These are phyloP conservation scores for Alternaria hordeiaustralica DNA, from an alignment of 2,329 filamentous ascomycete genomes.

Conservation along the genomic window DNA sequence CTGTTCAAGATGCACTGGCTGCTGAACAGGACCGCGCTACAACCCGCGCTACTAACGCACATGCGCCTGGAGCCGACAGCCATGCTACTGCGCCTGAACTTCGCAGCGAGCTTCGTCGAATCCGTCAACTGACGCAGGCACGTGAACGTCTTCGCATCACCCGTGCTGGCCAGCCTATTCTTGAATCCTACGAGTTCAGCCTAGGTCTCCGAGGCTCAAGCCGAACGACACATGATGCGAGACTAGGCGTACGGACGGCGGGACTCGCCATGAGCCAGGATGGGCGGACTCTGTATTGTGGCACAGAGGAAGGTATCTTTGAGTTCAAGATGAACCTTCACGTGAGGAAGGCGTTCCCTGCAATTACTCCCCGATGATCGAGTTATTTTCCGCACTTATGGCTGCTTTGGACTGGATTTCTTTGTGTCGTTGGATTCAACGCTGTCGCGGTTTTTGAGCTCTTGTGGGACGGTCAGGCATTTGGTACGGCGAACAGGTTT, in stretches of 20 bases:
- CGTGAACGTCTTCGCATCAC: conserved; percentile 46
- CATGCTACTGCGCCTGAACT: conserved; percentile 39
- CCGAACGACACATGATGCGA: conserved; percentile 35
- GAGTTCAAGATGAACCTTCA: conserved; percentile 72
- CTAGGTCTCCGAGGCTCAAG: conserved; percentile 33
- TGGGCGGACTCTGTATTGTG: conserved; percentile 55
- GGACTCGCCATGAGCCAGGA: conserved; percentile 58
- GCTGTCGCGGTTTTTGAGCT: background rate
- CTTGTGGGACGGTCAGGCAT: background rate
- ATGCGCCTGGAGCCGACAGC: conserved; percentile 17
- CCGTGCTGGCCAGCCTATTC: conserved; percentile 33
- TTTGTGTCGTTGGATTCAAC: background rate
- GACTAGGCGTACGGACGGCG: conserved; percentile 53
- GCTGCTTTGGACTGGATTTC: background rate
- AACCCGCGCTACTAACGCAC: conserved; percentile 19
- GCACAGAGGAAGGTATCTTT: conserved; percentile 74
- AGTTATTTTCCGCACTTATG: background rate
- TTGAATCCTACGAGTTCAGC: conserved; percentile 34
- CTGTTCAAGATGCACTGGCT: conserved; percentile 56
- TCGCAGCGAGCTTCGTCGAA: conserved; percentile 41
- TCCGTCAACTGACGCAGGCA: conserved; percentile 46
- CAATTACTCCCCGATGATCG: conserved; percentile 46
- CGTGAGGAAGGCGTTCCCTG: conserved; percentile 60
- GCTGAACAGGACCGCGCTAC: conserved; percentile 41
- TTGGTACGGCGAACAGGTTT: conserved; percentile 6